Evolutionary conservation across 108 stramenopile species (phyloP), one percentile per base, ranked within the genome.

Genomic region (Skeletonema grethae): DNA sequence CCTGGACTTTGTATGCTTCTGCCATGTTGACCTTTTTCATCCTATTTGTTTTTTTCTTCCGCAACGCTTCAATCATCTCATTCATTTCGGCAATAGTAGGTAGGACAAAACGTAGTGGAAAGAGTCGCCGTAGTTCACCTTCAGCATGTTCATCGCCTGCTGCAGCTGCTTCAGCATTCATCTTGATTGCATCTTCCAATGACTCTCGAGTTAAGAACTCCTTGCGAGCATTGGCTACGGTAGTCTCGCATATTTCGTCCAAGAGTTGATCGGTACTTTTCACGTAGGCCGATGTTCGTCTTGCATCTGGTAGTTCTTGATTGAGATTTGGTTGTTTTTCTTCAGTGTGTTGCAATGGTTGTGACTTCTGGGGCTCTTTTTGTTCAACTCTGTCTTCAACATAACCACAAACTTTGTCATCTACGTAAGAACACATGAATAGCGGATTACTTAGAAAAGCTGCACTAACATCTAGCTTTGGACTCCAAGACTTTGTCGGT

Each of bases 121-220:
- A 61, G 16, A 61, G 24, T 7, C 60, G n/a, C 16, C 60, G 30
- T 16, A 61, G 60, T 16, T 61, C 60, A 7, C 32, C 60, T 0
- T 61, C 28, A 36, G 60, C 60, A 15, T 28, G 12, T 7, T 32
- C 35, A 61, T 32, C 2, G 6, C 60, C 60, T 18, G 60, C 60
- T 7, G 16, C 35, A 16, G 31, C 35, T 39, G 24, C 60, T 36
- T 61, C 60, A 18, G 5, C 16, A 16, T 61, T 36, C 8, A 22
- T 24, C 18, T 2, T 18, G 7, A 61, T 61, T 36, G 60, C 60
- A 36, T 61, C 60, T 36, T 61, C 60, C 16, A 61, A 36, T 18
- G 60, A 2, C 60, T 61, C 60, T 18, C 60, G 31, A 18, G 60
- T 61, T 32, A 36, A 36, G 35, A 61, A 61, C 15, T 61, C 50